Base-by-base conservation (phyloP, 2,329 filamentous ascomycete species). In the Diaporthe humulicola region DNA sequence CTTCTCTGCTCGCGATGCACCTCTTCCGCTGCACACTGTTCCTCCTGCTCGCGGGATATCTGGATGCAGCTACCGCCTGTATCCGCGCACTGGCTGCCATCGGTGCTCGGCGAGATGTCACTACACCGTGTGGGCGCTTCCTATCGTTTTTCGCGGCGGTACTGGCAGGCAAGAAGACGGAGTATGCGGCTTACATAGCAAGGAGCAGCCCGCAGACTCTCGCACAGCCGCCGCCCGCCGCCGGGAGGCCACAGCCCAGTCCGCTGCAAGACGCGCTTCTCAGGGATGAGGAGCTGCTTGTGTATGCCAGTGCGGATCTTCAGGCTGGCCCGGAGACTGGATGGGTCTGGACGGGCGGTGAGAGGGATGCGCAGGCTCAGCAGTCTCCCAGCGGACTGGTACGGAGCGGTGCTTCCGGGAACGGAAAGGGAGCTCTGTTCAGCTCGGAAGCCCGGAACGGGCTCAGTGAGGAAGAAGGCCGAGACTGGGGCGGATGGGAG, bases 1-100 rank as follows among this genome's bases (percentile, higher is more conserved):
- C 93, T 1, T 91, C 93, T 5, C 90, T 96, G 78, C 87, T 97
- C 12, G 94, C 95, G 73, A 92, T 91, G 19, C 97, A 98, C 81
- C 88, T 98, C 58, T 98, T 97, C 91, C 93, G 96, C 30, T 97
- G 94, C 80, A 89, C 94, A 2, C 88, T 98, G 0, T 92, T 98
- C 73, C 87, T 98, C 6, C 90, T 96, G 30, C 90, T 97, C 70
- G 90, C 91, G 1, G 92, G 92, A 56, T 92, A 95, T 70, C 94
- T 93, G 80, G 90, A 93, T 6, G 89, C 92, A 2, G 96, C 96
- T 0, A 84, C 93, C 15, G 90, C 91, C 3, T 95, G 96, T 78
- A 88, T 96, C 15, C 91, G 94, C 72, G 92, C 93, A 0, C 90
- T 93, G 15, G 89, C 91, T 1, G 90, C 91, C 1, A 92, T 98